Evolutionary conservation across 2,329 filamentous ascomycete species (phyloP), one percentile per base, ranked within the genome.

Genomic region (Cladosporium phlei): DNA sequence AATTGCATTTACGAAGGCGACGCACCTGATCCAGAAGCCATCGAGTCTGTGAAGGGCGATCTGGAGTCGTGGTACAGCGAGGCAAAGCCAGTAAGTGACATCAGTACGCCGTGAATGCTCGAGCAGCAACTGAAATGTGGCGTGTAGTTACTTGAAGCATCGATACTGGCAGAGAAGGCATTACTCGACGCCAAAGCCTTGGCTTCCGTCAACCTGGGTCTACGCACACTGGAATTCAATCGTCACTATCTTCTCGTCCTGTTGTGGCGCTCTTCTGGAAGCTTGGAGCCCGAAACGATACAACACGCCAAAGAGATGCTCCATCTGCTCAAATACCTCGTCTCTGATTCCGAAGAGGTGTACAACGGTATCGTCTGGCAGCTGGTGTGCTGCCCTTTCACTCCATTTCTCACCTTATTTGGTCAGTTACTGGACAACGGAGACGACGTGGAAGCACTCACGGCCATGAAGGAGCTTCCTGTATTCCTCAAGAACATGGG

Each of bases 341-440:
- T 53, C 1, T 55, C 50, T 5, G 49, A 57, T 25, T 51, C 52
- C 6, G 46, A 55, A 25, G 48, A 55, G 20, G 38, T 44, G 11
- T 56, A 44, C 47, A 55, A 52, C 35, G 56, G 55, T 11, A 50
- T 59, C n/a, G 39, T 56, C 11, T 59, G 56, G 56, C 52, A 55
- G 20, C 25, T 56, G 19, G 25, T 57, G 5, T 56, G 48, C 42
- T 54, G 46, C 17, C 55, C 57, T 2, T 58, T 58, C 29, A 55
- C 55, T 8, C 48, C 55, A 2, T 59, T 59, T 28, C 33, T 57
- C 16, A 38, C 38, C 4, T 45, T 58, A 1, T 55, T 58, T 22
- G 55, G 55, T 8, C 47, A 53, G 19, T 42, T 59, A 17, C n/a
- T 56, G 17, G 40, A 49, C 1, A 38, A 33, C 2, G 32, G 27